Percentiles rank a stretch among this genome's conserved stretches.
Evolutionary conservation across 306 rosid genomes (phyloP).

Genomic region (Sechiopsis laciniata): DNA sequence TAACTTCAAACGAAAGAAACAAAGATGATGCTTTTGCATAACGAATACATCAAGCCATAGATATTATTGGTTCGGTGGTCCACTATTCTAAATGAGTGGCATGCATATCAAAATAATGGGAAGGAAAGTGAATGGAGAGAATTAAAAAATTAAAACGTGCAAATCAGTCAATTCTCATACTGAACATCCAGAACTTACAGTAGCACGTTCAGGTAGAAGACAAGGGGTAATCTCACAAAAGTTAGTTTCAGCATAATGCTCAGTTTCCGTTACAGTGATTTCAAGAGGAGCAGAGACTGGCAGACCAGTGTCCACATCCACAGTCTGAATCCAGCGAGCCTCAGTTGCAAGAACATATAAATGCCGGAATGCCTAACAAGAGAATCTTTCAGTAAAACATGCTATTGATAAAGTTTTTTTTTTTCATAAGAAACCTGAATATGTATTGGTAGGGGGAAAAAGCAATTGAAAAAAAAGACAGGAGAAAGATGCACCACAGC

Average conservation of each 20-base stretch:
- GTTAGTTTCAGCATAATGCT: constrained; percentile 85
- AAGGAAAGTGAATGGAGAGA: not conserved
- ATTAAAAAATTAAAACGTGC: not conserved
- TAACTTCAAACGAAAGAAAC: not conserved
- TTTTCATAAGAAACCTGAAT: not conserved
- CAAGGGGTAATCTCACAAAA: constrained; percentile 94
- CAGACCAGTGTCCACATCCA: constrained; percentile 91
- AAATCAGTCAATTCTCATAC: not conserved
- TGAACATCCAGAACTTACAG: constrained; percentile 49
- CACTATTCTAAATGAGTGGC: not conserved
- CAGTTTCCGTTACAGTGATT: constrained; percentile 75
- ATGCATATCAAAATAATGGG: not conserved
- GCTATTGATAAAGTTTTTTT: constrained; percentile 10
- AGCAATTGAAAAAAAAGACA: constrained; percentile 16
- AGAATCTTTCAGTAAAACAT: constrained; percentile 29
- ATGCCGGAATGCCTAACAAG: constrained; percentile 87
- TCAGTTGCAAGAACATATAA: constrained; percentile 88
- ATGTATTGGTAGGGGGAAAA: not conserved
- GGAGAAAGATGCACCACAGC: constrained; percentile 9
- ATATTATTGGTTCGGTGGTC: not conserved
- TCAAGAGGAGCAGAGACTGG: constrained; percentile 93
- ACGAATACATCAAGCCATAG: not conserved
- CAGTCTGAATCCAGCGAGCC: constrained; percentile 97
- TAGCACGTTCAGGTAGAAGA: constrained; percentile 84
- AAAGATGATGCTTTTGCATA: not conserved